phyloP scores from a whole-genome alignment of 148 eudicot species.

The Cornus controversa region DNA sequence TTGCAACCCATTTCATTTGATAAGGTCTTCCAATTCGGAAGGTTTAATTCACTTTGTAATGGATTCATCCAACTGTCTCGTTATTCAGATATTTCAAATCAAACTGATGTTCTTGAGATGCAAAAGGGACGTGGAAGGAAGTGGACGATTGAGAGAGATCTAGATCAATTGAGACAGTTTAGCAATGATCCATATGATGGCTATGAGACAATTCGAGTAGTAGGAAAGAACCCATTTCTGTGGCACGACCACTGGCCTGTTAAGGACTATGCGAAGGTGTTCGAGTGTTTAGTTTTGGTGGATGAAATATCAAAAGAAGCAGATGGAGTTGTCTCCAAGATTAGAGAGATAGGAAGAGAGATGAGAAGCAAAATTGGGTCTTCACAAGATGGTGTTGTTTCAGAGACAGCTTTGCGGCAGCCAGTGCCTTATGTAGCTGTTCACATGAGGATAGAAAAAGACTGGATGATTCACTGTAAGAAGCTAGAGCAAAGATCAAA shows the following conservation, averaged over 20 bases:
- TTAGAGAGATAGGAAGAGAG: constrained; percentile 52
- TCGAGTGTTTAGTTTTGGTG: constrained; percentile 79
- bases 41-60: constrained; percentile 65
- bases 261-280: constrained; percentile 75
- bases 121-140: constrained; percentile 89
- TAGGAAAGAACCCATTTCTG: constrained; percentile 87
- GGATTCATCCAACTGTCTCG: constrained; percentile 77
- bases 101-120: constrained; percentile 47
- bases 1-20: constrained; percentile 75
- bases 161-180: constrained; percentile 66
- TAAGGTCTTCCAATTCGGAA: constrained; percentile 64
- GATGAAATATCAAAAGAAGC: constrained; percentile 78
- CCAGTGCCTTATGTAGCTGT: constrained; percentile 71
- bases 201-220: constrained; percentile 54
- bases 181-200: constrained; percentile 40
- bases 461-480: constrained; percentile 98
- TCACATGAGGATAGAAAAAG: constrained; percentile 95
- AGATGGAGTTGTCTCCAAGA: constrained; percentile 64
- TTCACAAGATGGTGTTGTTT: constrained; percentile 9
- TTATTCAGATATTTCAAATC: constrained; percentile 53
- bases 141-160: constrained; percentile 83
- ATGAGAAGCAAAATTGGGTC: constrained; percentile 8
- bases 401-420: constrained; percentile 9
- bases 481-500: constrained; percentile 70
- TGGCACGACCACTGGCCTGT: constrained; percentile 99